phyloP scores from a whole-genome alignment of 257 asterid species.

The Solanum paucissectum region DNA sequence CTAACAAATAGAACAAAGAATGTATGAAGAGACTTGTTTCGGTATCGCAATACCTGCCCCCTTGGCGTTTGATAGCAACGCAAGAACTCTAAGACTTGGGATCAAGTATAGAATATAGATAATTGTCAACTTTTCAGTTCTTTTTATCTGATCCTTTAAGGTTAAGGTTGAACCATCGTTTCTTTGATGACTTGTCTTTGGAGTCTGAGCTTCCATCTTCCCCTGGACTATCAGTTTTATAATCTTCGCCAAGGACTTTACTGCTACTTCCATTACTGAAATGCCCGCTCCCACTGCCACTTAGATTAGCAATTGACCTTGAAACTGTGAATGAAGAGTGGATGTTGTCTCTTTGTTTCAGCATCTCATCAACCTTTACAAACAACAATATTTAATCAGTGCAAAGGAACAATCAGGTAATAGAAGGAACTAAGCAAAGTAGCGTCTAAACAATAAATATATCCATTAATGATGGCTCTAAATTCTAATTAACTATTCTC shows the following conservation, averaged over 20 bases:
- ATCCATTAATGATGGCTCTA: background rate
- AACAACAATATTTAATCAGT: background rate
- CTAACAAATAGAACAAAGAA: background rate
- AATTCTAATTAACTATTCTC: background rate
- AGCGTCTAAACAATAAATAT: background rate
- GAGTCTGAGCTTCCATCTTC: constrained; percentile 90
- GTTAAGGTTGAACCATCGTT: constrained; percentile 84
- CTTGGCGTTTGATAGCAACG: background rate
- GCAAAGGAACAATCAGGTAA: background rate
- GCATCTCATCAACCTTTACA: constrained; percentile 81
- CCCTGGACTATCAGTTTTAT: constrained; percentile 55
- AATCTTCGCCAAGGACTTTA: constrained; percentile 49
- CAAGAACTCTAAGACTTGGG: background rate
- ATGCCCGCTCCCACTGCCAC: constrained; percentile 63
- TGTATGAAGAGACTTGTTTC: background rate
- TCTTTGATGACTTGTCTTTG: constrained; percentile 71
- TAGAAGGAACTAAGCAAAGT: background rate
- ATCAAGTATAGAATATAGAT: background rate
- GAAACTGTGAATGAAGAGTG: constrained; percentile 75
- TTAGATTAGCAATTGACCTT: constrained; percentile 37
- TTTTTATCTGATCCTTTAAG: constrained; percentile 73
- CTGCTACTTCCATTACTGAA: constrained; percentile 84
- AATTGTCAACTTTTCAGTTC: background rate
- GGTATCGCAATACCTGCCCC: background rate
- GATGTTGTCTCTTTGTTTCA: constrained; percentile 75